Evolutionary conservation across 495 filamentous ascomycete species (phyloP).

Genomic region (Xanthoparmelia taractica): DNA sequence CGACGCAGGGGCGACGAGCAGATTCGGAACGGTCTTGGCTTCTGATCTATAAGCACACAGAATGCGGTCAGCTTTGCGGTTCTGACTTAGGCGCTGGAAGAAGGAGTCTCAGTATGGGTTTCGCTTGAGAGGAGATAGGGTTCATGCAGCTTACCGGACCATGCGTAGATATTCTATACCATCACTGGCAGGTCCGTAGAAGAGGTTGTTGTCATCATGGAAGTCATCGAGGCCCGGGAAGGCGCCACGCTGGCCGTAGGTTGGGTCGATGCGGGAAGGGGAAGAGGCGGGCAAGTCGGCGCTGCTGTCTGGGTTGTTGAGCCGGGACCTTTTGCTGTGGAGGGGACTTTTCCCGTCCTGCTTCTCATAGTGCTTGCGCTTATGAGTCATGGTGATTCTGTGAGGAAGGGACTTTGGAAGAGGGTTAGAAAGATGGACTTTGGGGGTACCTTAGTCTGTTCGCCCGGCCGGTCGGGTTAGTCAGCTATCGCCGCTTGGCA

Average conservation of each 20-base stretch:
- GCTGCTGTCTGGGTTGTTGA: slow-evolving; percentile 10
- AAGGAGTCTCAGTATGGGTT: slow-evolving; percentile 14
- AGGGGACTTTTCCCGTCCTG: neutral
- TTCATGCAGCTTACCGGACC: slow-evolving; percentile 59
- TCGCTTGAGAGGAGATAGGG: neutral
- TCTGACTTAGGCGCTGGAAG: slow-evolving; percentile 1
- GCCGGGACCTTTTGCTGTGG: slow-evolving; percentile 8
- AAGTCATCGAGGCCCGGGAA: slow-evolving; percentile 65
- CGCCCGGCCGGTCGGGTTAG: neutral
- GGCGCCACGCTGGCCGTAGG: slow-evolving; percentile 67
- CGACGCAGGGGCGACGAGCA: slow-evolving; percentile 51
- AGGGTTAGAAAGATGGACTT: neutral
- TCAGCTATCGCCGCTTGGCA: neutral
- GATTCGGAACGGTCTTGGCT: slow-evolving; percentile 59
- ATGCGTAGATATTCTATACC: slow-evolving; percentile 69
- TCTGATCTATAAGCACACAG: slow-evolving; percentile 52
- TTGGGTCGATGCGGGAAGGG: slow-evolving; percentile 49
- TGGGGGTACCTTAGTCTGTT: too few species aligned
- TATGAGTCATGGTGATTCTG: slow-evolving; percentile 13
- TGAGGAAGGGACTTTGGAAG: neutral
- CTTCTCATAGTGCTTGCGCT: slow-evolving; percentile 11
- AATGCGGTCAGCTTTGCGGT: slow-evolving; percentile 31
- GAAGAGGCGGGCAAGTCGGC: slow-evolving; percentile 5
- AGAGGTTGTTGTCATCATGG: slow-evolving; percentile 40
- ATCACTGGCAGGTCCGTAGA: slow-evolving; percentile 47